Conservation (phyloP, 768 basidiomycete genomes). For the Royoungia palumana region DNA sequence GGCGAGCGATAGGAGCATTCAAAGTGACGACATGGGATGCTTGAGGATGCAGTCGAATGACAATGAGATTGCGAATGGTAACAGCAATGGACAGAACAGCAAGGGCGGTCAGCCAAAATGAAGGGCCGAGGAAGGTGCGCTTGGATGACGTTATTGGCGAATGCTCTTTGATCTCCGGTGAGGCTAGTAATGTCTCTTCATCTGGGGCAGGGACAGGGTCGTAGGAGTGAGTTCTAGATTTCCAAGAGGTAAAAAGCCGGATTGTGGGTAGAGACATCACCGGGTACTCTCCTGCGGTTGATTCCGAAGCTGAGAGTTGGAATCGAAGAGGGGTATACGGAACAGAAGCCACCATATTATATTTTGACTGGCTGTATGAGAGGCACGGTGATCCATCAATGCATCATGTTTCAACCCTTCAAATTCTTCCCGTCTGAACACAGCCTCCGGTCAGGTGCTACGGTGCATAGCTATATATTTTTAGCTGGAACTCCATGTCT, state of each 20-base stretch:
- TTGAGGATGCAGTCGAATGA: constrained; percentile 8
- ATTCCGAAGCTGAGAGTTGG: not conserved
- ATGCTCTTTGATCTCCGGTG: not conserved
- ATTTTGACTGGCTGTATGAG: too few species aligned
- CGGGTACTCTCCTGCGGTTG: not conserved
- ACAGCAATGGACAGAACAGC: constrained; percentile 16
- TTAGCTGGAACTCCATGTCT: too few species aligned
- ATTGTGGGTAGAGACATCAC: constrained; percentile 7
- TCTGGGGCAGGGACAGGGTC: constrained; percentile 11
- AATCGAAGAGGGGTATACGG: not conserved
- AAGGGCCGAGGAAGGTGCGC: constrained; percentile 4
- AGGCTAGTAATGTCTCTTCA: constrained; percentile 13
- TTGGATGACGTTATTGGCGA: not conserved
- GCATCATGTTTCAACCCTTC: too few species aligned
- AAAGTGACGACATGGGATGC: not conserved
- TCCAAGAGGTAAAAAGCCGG: not conserved
- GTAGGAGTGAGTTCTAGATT: constrained; percentile 8
- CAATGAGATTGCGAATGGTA: constrained; percentile 21
- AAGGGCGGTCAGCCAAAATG: constrained; percentile 18
- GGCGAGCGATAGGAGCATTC: constrained; percentile 15
- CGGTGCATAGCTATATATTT: too few species aligned
- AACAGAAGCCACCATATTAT: not conserved
- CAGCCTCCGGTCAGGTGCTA: too few species aligned
- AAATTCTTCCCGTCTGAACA: too few species aligned
- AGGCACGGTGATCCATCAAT: too few species aligned